Evolutionary conservation across 257 asterid genomes (phyloP).

Genomic region (Solanum appendiculatum): DNA sequence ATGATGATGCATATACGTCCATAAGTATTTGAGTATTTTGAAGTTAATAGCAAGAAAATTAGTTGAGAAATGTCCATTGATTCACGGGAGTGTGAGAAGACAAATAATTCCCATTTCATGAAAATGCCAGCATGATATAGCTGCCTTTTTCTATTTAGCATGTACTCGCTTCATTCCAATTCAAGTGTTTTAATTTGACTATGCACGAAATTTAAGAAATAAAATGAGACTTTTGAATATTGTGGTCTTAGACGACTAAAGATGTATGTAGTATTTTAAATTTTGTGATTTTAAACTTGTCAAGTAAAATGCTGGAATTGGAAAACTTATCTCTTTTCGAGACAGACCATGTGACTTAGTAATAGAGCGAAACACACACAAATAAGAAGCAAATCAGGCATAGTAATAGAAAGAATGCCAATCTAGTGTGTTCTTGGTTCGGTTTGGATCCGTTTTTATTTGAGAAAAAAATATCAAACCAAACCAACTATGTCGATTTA

Average conservation of each 20-base stretch:
- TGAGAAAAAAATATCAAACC: not conserved
- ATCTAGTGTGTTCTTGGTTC: not conserved
- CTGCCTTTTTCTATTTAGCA: not conserved
- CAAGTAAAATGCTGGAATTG: not conserved
- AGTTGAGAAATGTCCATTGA: not conserved
- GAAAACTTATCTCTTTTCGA: too few species aligned
- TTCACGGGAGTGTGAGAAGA: not conserved
- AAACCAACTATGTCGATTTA: not conserved
- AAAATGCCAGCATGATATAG: not conserved
- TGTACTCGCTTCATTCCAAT: not conserved
- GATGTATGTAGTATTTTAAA: too few species aligned
- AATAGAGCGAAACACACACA: not conserved
- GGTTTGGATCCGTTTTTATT: not conserved
- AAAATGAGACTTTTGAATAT: not conserved
- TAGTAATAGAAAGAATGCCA: not conserved
- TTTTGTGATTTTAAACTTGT: not conserved
- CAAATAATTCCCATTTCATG: not conserved
- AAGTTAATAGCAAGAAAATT: not conserved
- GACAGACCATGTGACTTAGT: too few species aligned
- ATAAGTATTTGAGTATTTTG: not conserved
- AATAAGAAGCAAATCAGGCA: not conserved
- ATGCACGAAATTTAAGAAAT: fast-evolving
- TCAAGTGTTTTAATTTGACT: not conserved
- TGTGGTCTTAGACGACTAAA: not conserved
- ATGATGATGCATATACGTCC: not conserved